phyloP scores from a whole-genome alignment of 352 stramenopile species.

The Bremia lactucae region DNA sequence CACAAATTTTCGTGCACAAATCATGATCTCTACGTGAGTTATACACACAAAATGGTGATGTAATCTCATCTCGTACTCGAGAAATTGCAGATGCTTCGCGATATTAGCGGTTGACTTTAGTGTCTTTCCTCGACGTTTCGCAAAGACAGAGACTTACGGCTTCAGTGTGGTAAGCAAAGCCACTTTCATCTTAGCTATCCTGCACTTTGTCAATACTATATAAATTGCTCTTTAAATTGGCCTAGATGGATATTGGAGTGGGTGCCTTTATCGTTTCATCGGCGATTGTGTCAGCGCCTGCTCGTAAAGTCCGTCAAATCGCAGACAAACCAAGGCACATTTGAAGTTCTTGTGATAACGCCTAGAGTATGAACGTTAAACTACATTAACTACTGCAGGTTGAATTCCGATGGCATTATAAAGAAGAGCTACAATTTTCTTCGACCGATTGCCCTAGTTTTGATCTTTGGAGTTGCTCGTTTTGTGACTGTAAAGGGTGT shows the following conservation, averaged over 20 bases:
- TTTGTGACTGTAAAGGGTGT: conserved; percentile 75
- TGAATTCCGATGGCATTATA: conserved; percentile 7
- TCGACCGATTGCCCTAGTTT: conserved; percentile 54
- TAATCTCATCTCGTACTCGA: no score
- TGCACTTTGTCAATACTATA: not conserved
- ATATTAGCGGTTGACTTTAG: conserved; percentile 98
- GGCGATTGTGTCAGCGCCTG: conserved; percentile 60
- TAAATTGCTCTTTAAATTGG: conserved; percentile 1
- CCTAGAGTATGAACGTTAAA: not conserved
- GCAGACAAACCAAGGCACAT: conserved; percentile 11
- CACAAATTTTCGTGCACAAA: conserved; percentile 68
- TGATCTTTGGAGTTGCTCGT: conserved; percentile 56
- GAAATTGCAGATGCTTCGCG: conserved; percentile 52
- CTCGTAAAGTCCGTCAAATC: conserved; percentile 33
- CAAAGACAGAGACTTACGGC: conserved; percentile 92
- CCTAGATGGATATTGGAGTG: conserved; percentile 95
- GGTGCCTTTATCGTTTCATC: conserved; percentile 90
- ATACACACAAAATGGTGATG: no score
- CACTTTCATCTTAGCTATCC: not conserved
- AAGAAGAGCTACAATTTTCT: conserved; percentile 43
- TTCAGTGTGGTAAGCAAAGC: conserved; percentile 83
- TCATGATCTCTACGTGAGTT: conserved; percentile 75
- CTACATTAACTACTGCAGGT: conserved; percentile 1
- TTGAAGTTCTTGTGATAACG: no score
- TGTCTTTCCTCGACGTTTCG: conserved; percentile 91